These are phyloP conservation scores for Ormosia emarginata DNA, from an alignment of 306 rosid species.

Conservation along the genomic window DNA sequence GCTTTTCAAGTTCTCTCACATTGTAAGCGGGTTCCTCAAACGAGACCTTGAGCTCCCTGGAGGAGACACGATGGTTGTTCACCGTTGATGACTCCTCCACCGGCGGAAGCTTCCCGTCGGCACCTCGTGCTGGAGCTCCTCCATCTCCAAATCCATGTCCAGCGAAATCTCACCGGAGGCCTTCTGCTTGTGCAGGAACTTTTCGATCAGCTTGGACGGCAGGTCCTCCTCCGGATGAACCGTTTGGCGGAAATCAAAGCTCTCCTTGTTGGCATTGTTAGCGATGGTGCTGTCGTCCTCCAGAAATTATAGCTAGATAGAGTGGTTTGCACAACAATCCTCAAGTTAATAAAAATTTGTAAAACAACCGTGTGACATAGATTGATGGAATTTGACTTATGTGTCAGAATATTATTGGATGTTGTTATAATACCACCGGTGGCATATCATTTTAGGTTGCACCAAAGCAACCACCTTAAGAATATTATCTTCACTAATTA, in stretches of 20 bases:
- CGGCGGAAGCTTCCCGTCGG: slow-evolving; percentile 34
- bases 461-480: too few relatives aligned
- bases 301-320: slow-evolving; percentile 58
- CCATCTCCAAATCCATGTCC: slow-evolving; percentile 97
- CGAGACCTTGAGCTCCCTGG: slow-evolving; percentile 61
- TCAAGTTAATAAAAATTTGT: too few relatives aligned
- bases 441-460: too few relatives aligned
- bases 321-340: too few relatives aligned
- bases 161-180: slow-evolving; percentile 66
- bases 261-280: background rate
- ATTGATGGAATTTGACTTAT: too few relatives aligned
- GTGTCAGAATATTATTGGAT: too few relatives aligned
- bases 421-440: too few relatives aligned
- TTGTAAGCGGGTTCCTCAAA: slow-evolving; percentile 43
- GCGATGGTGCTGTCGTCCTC: background rate
- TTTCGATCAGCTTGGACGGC: slow-evolving; percentile 71
- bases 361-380: too few relatives aligned
- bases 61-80: slow-evolving; percentile 23
- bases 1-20: too few relatives aligned
- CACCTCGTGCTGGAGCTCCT: slow-evolving; percentile 48
- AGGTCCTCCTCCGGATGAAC: slow-evolving; percentile 52
- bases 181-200: slow-evolving; percentile 67
- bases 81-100: slow-evolving; percentile 53
- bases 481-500: too few relatives aligned
- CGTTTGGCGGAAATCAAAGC: slow-evolving; percentile 42